These are phyloP conservation scores for Cladosporium velox DNA, from an alignment of 2,329 filamentous ascomycete genomes.

Conservation along the genomic window DNA sequence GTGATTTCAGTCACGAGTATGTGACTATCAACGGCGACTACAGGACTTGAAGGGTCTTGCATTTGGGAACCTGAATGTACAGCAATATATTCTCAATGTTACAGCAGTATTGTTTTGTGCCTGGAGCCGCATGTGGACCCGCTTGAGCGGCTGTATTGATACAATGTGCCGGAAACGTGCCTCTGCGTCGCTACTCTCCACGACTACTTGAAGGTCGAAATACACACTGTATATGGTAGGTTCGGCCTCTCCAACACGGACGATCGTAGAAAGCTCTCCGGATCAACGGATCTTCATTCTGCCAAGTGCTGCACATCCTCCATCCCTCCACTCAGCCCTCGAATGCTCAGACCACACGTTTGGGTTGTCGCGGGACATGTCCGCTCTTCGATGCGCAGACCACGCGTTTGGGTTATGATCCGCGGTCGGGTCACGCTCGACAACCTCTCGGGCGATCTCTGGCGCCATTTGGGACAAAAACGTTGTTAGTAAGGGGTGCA, in stretches of 20 bases:
- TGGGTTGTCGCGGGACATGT: too few relatives aligned
- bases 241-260: too few relatives aligned
- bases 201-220: too few relatives aligned
- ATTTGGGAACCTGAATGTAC: not conserved
- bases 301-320: not conserved
- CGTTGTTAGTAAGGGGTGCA: too few relatives aligned
- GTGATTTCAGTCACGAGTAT: conserved; percentile 84
- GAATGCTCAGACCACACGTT: not conserved
- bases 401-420: not conserved
- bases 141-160: not conserved
- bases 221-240: too few relatives aligned
- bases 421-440: not conserved
- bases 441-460: not conserved
- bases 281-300: not conserved
- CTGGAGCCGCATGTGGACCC: not conserved
- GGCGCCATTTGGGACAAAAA: too few relatives aligned
- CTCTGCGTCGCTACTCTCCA: too few relatives aligned
- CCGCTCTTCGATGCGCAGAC: too few relatives aligned
- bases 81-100: not conserved
- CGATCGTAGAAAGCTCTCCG: too few relatives aligned
- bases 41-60: conserved; percentile 45
- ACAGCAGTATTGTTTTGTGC: not conserved
- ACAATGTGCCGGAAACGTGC: too few relatives aligned
- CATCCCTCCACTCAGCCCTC: too few relatives aligned
- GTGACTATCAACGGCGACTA: conserved; percentile 71